These are phyloP conservation scores for Globisporangium splendens DNA, from an alignment of 352 stramenopile genomes.

Conservation along the genomic window DNA sequence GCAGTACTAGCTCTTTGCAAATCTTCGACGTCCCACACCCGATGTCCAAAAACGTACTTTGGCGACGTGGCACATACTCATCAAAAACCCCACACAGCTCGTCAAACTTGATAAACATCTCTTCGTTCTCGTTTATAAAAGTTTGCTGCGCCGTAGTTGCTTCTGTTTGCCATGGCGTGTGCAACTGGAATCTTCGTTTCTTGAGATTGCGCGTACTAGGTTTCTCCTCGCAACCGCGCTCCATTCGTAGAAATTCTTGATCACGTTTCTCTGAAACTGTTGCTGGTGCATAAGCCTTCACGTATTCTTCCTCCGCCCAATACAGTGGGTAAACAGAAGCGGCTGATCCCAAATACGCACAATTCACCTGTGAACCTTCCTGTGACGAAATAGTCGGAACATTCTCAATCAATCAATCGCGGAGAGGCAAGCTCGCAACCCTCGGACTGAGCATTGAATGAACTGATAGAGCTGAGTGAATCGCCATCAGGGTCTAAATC, in stretches of 20 bases:
- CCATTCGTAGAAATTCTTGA: too few species aligned
- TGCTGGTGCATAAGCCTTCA: background rate
- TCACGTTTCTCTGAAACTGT: background rate
- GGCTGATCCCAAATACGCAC: too few species aligned
- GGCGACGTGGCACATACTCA: slow-evolving; percentile 5
- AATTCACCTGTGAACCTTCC: too few species aligned
- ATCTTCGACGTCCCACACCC: slow-evolving; percentile 29
- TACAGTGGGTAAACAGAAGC: background rate
- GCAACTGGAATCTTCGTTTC: background rate
- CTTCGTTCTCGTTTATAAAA: background rate
- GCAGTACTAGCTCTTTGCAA: slow-evolving; percentile 24
- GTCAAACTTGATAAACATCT: slow-evolving; percentile 14
- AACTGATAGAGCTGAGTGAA: slow-evolving; percentile 8
- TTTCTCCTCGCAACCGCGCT: too few species aligned
- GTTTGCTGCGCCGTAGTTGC: background rate
- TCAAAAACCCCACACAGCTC: slow-evolving; percentile 6
- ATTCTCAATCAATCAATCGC: slow-evolving; percentile 14
- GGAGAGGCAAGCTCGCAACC: slow-evolving; percentile 2
- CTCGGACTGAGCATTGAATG: background rate
- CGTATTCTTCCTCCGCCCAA: background rate
- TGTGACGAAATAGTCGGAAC: background rate
- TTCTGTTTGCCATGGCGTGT: background rate
- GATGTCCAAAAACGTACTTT: slow-evolving; percentile 20
- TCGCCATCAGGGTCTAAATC: slow-evolving; percentile 3
- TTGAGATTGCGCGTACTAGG: too few species aligned